Evolutionary conservation across 345 rosid genomes (phyloP).

Genomic region (Brassica rapa): DNA sequence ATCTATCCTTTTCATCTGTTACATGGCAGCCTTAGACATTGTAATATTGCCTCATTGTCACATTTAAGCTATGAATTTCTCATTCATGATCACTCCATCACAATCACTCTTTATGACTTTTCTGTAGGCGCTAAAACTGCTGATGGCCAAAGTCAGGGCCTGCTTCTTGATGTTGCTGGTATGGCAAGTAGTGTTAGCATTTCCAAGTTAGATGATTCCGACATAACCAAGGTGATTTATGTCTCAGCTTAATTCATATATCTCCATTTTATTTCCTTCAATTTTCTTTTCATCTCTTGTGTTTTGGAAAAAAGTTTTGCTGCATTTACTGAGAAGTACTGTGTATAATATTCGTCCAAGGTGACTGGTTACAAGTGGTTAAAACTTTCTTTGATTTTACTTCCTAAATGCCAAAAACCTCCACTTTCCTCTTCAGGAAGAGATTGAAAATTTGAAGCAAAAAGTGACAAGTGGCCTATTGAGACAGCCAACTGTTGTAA

Average conservation of each 20-base stretch:
- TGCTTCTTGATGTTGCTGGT: conserved; percentile 29
- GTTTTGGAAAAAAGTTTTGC: neutral
- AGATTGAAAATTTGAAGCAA: conserved; percentile 33
- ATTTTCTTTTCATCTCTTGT: neutral
- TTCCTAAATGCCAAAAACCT: conserved; percentile 8
- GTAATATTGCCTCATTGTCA: neutral
- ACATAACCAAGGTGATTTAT: conserved; percentile 32
- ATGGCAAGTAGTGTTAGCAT: conserved; percentile 26
- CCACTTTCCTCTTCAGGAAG: conserved; percentile 27
- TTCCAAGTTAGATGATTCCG: conserved; percentile 40
- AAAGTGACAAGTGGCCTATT: conserved; percentile 33
- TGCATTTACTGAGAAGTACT: neutral
- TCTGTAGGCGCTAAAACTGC: conserved; percentile 19
- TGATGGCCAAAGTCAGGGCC: conserved; percentile 9
- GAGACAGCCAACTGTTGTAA: conserved; percentile 42
- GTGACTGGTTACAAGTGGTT: neutral
- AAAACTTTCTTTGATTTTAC: neutral
- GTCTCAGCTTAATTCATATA: neutral
- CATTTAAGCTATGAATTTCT: neutral
- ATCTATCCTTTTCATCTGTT: neutral
- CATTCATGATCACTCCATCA: conserved; percentile 10
- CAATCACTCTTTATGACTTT: neutral
- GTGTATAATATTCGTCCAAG: neutral
- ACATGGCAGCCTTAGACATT: neutral
- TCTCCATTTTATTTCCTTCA: conserved; percentile 2